Conservation (phyloP, 2,329 filamentous ascomycete genomes). For the Plenodomus tracheiphilus region DNA sequence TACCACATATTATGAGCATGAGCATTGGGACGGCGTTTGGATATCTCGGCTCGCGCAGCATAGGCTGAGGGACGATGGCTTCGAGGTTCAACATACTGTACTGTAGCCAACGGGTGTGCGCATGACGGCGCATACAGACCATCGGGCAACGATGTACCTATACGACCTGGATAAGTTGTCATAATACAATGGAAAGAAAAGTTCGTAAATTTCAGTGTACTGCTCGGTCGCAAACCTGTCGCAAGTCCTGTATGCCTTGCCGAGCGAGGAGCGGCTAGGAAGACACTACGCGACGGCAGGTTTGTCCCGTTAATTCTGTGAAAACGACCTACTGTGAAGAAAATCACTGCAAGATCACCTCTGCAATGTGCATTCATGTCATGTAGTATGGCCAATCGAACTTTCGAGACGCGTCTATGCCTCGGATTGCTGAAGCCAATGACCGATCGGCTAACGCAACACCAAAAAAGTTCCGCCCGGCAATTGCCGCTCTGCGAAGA, state of each 20-base stretch:
- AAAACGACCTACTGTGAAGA: not conserved
- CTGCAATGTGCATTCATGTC: not conserved
- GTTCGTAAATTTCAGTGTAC: not conserved
- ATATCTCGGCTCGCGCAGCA: slow-evolving; percentile 6
- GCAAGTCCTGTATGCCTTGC: not conserved
- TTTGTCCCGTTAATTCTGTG: not conserved
- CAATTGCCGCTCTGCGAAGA: slow-evolving; percentile 2
- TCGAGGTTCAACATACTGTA: not conserved
- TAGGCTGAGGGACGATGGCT: not conserved
- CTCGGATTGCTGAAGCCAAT: not conserved
- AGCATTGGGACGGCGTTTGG: slow-evolving; percentile 41
- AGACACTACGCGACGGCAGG: too few relatives aligned
- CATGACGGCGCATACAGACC: not conserved
- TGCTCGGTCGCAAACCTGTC: not conserved
- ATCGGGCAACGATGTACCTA: not conserved
- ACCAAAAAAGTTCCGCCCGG: slow-evolving; percentile 15
- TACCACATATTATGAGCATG: slow-evolving; percentile 28
- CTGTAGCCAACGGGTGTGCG: not conserved
- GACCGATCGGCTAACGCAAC: not conserved
- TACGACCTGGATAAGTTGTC: not conserved
- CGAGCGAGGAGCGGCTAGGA: not conserved
- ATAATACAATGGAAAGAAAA: not conserved
- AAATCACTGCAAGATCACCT: too few relatives aligned
- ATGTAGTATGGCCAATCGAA: not conserved
- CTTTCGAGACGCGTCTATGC: not conserved